These are phyloP conservation scores for Botrytis paeoniae DNA, from an alignment of 2,329 filamentous ascomycete species.

Conservation along the genomic window DNA sequence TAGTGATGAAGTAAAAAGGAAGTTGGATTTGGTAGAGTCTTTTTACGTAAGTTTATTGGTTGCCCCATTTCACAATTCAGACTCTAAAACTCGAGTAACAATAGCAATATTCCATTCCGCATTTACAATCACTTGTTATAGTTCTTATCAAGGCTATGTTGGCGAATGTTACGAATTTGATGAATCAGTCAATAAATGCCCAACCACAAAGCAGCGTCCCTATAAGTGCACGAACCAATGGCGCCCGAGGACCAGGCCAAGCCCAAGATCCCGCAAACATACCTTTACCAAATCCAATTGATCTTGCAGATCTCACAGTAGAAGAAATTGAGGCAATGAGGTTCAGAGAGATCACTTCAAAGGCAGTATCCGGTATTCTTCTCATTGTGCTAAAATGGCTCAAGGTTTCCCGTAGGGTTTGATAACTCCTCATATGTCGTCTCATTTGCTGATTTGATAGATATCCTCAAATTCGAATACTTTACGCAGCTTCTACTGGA, in stretches of 20 bases:
- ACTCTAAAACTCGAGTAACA: conserved; percentile 36
- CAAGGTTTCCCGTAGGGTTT: conserved; percentile 77
- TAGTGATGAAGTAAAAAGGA: conserved; percentile 56
- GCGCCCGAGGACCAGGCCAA: conserved; percentile 29
- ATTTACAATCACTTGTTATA: conserved; percentile 89
- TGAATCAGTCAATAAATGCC: conserved; percentile 52
- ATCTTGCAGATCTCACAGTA: conserved; percentile 48
- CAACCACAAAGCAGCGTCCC: conserved; percentile 31
- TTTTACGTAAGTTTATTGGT: conserved; percentile 69
- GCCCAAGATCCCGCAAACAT: conserved; percentile 34
- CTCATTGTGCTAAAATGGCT: conserved; percentile 94
- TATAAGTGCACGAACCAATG: conserved; percentile 32
- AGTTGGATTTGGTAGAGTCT: conserved; percentile 70
- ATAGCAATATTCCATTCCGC: conserved; percentile 72
- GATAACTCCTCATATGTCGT: neutral
- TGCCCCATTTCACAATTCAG: neutral
- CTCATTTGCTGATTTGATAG: conserved; percentile 45
- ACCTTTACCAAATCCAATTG: conserved; percentile 31
- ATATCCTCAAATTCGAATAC: conserved; percentile 94
- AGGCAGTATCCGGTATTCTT: conserved; percentile 86
- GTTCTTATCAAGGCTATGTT: conserved; percentile 87
- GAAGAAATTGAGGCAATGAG: conserved; percentile 82
- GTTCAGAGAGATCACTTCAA: conserved; percentile 81
- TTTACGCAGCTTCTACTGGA: conserved; percentile 89
- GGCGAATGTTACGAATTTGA: conserved; percentile 81